Evolutionary conservation across 352 stramenopile species (phyloP), one percentile per base, ranked within the genome.

Genomic region (Globisporangium iwayamae): DNA sequence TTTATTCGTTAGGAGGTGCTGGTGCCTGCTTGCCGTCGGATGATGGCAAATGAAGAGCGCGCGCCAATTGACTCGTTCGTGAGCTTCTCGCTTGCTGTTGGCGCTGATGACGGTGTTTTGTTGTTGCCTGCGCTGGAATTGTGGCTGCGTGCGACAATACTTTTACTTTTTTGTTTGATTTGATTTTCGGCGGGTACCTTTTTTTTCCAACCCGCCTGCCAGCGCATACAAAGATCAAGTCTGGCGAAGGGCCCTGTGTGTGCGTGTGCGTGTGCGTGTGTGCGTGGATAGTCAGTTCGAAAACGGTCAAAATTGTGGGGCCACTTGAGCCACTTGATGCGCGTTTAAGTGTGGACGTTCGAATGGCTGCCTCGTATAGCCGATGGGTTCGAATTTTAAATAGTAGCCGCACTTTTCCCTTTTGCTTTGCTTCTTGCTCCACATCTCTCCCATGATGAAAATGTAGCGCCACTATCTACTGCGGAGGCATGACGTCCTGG

Each of bases 401-500:
- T 28, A 28, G 25, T 28, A 28, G 25, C 25, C 25, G 25, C 25
- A 28, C 25, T 39, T 39, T 39, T 11, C 10, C 10, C 34, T 39
- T 45, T 45, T 45, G 8, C 38, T 45, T 16, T 14, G 18, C 14
- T 46, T n/a, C 13, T 16, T 4, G 4, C 3, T 45, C 13, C 10
- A 18, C 38, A 9, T 18, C 38, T 45, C 39, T 45, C 39, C 39
- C 39, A 45, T 14, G 39, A 45, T 13, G 25, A 41, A 45, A 45
- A 45, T 45, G 39, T 5, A 45, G 25, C 25, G 1, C 25, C 25
- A 45, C 20, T 36, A 38, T 20, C 25, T 48, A 34, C 25, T 69
- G 66, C 13, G 79, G 79, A 2, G 74, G 74, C n/a, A 90, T 56
- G 28, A 89, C 66, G 55, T 93, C 73, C 39, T 72, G 65, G 14